phyloP scores from a whole-genome alignment of 2,329 filamentous ascomycete species.

The Trichothecium roseum region DNA sequence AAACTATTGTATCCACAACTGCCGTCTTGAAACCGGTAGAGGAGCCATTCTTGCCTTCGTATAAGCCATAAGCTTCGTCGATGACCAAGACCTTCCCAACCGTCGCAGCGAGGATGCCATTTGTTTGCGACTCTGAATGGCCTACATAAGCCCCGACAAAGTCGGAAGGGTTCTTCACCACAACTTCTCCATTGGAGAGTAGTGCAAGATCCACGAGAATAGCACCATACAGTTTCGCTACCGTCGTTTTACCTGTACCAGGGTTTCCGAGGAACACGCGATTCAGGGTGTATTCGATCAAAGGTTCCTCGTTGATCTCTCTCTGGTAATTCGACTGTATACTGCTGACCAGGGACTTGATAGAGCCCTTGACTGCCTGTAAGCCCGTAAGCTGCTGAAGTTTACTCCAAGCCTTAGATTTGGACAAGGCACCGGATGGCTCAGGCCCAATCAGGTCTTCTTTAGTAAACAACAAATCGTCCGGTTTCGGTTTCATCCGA shows the following conservation, averaged over 20 bases:
- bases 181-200: constrained; percentile 59
- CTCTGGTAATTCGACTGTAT: constrained; percentile 54
- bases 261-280: constrained; percentile 61
- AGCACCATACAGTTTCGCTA: constrained; percentile 61
- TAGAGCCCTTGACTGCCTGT: constrained; percentile 48
- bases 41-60: constrained; percentile 20
- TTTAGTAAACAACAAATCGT: constrained; percentile 51
- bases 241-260: constrained; percentile 67
- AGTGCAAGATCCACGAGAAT: constrained; percentile 59
- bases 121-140: constrained; percentile 60
- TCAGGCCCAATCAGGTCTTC: constrained; percentile 65
- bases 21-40: constrained; percentile 44
- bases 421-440: constrained; percentile 39
- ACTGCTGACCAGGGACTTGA: constrained; percentile 48
- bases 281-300: constrained; percentile 54
- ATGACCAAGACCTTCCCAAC: constrained; percentile 69
- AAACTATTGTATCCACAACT: constrained; percentile 65
- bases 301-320: constrained; percentile 50
- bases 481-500: constrained; percentile 21
- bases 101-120: constrained; percentile 56
- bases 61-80: constrained; percentile 67
- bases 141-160: constrained; percentile 58
- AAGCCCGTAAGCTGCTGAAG: constrained; percentile 52
- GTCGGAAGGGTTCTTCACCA: constrained; percentile 63
- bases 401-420: constrained; percentile 44